A percentile compares a stretch with the other conserved stretches of the same genome.
These are phyloP conservation scores for Torulaspora gathmanii DNA, from an alignment of 805 yeast species.

Conservation along the genomic window DNA sequence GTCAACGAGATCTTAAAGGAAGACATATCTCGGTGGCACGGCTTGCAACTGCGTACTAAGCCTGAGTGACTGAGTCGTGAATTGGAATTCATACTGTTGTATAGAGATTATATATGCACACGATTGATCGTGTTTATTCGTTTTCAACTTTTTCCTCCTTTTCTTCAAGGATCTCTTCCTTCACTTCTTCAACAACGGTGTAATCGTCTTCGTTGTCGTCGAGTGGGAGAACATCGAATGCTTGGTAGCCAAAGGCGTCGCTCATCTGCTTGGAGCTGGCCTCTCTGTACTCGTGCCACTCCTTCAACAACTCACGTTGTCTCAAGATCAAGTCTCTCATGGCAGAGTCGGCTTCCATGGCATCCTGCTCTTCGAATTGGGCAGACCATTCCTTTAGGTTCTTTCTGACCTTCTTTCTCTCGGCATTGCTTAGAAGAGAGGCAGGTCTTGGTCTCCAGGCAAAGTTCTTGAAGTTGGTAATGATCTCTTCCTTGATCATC, in stretches of 20 bases:
- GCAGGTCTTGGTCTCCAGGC: conserved; percentile 98
- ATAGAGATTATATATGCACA: conserved; percentile 4
- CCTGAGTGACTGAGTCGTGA: conserved; percentile 35
- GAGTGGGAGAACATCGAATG: conserved; percentile 41
- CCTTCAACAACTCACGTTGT: conserved; percentile 75
- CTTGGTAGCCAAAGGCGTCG: conserved; percentile 19
- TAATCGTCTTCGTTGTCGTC: conserved; percentile 46
- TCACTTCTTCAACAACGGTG: conserved; percentile 70
- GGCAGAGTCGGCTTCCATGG: conserved; percentile 92
- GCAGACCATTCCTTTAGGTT: conserved; percentile 84
- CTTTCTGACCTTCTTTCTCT: conserved; percentile 85
- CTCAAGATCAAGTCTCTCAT: conserved; percentile 80
- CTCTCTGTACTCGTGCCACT: conserved; percentile 80
- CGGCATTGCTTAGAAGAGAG: conserved; percentile 65
- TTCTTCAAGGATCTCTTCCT: conserved; percentile 69
- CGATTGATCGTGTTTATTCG: background rate
- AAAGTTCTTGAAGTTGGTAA: conserved; percentile 83
- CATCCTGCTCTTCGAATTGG: conserved; percentile 90
- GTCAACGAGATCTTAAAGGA: conserved; percentile 79
- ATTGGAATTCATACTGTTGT: conserved; percentile 5
- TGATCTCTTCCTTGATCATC: conserved; percentile 64
- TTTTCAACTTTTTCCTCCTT: conserved; percentile 61
- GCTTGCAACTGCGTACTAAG: conserved; percentile 77
- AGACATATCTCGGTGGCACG: conserved; percentile 92
- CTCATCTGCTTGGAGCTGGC: conserved; percentile 45